Base-by-base conservation (phyloP, 345 rosid genomes). In the Toxicodendron radicans region DNA sequence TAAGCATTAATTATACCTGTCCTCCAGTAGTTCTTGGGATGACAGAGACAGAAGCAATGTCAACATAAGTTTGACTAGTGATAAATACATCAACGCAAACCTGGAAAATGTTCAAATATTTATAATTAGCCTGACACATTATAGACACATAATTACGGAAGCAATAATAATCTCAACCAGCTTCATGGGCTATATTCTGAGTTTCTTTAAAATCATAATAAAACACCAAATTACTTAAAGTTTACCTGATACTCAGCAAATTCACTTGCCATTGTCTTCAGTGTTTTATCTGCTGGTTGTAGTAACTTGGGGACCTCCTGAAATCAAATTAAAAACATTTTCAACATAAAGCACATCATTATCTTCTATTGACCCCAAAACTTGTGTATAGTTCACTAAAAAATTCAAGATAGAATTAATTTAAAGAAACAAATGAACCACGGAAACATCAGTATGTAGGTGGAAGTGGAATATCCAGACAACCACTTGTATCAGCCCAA, bases 21-120 rank as follows among this genome's bases (percentile, higher is more conserved):
- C 97, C 97, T 81, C 99, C 99, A 58, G 97, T 91, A 24, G 92
- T 92, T 83, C 85, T 87, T 41, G 99, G 97, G 72, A 94, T 88
- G 68, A 85, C 97, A 59, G 97, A 87, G 69, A 91, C 79, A 27
- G 99, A 94, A 73, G 97, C 97, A 77, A 91, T 85, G 82, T 94
- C 99, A 64, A 94, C 88, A 72, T 94, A 92, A 58, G 84, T 79
- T 82, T 94, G 97, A 81, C 89, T 75, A 73, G 97, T 91, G 73
- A 94, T 82, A 73, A 94, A 92, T 77, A 94, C 56, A 67, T 94
- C 99, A 66, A 94, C 95, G 68, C 97, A 94, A 73, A 92, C 97
- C 99, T 94, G 90, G 72, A 76, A 64, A 63, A 63, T 59, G 23
- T 71, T 38, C 41, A 49, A 62, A 81, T 62, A 59, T 48, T 57